Conservation (phyloP, 805 yeast genomes). For the Saturnispora halmiae region DNA sequence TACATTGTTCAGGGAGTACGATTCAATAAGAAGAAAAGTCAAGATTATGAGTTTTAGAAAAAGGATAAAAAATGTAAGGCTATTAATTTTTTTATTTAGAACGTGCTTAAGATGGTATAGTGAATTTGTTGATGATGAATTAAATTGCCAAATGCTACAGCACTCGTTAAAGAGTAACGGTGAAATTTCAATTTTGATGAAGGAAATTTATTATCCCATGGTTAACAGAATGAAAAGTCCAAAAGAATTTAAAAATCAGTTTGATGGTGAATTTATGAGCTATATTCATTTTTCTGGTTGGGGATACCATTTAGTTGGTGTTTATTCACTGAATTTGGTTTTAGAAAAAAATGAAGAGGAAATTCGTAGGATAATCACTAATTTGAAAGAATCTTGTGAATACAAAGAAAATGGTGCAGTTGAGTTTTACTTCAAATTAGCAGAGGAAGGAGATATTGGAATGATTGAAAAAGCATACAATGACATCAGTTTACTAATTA, state of each 20-base stretch:
- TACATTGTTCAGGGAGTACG: constrained; percentile 2
- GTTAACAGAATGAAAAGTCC: neutral
- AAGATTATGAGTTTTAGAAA: neutral
- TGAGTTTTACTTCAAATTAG: constrained; percentile 1
- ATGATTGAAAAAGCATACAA: constrained; percentile 1
- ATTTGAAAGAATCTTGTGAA: neutral
- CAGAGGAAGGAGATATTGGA: neutral
- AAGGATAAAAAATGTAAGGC: neutral
- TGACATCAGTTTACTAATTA: constrained; percentile 2
- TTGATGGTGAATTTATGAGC: neutral
- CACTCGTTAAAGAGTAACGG: constrained; percentile 1
- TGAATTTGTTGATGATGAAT: constrained; percentile 2
- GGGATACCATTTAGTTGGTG: constrained; percentile 7
- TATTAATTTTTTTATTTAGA: constrained; percentile 4
- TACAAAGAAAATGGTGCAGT: neutral
- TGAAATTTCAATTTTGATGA: neutral
- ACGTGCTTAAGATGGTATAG: constrained; percentile 6
- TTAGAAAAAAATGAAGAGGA: constrained; percentile 1
- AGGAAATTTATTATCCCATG: constrained; percentile 5
- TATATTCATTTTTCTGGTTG: constrained; percentile 3
- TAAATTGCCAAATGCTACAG: neutral
- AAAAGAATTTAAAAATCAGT: neutral
- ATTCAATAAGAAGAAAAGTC: neutral
- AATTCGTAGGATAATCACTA: neutral
- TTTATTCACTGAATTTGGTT: constrained; percentile 2